Conservation (phyloP, 2,329 filamentous ascomycete species). For the Cladosporium cucumerinum region DNA sequence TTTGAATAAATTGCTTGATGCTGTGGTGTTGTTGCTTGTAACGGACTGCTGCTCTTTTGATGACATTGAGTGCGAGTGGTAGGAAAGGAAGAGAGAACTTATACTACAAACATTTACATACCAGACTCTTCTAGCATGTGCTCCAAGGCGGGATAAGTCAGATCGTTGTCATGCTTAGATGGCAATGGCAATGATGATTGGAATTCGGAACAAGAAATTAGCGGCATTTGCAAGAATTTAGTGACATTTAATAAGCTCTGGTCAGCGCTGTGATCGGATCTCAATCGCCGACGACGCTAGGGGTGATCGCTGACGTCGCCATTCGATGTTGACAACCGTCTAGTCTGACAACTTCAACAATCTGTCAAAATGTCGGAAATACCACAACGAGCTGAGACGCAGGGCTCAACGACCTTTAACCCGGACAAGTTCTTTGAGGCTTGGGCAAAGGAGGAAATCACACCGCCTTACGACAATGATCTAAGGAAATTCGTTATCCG, state of each 20-base stretch:
- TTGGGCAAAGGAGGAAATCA: slow-evolving; percentile 41
- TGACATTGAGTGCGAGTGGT: slow-evolving; percentile 20
- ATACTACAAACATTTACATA: slow-evolving; percentile 14
- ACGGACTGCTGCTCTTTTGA: slow-evolving; percentile 16
- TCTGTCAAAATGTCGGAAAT: slow-evolving; percentile 28
- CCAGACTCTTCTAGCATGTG: slow-evolving; percentile 7
- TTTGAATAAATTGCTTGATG: slow-evolving; percentile 23
- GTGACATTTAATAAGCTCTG: not conserved
- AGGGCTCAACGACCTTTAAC: slow-evolving; percentile 44
- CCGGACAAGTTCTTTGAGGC: slow-evolving; percentile 44
- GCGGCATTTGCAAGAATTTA: not conserved
- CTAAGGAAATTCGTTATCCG: slow-evolving; percentile 46
- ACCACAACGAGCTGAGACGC: slow-evolving; percentile 35
- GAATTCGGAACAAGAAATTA: not conserved
- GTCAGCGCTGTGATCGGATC: not conserved
- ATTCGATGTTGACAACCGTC: not conserved
- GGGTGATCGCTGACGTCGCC: slow-evolving; percentile 7
- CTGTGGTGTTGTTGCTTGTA: slow-evolving; percentile 6
- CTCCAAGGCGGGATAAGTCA: slow-evolving; percentile 7
- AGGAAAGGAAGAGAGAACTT: slow-evolving; percentile 14
- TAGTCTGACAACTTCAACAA: not conserved
- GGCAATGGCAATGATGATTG: slow-evolving; percentile 7
- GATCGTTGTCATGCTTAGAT: slow-evolving; percentile 14
- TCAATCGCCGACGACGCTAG: not conserved
- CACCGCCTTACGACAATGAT: slow-evolving; percentile 41